Evolutionary conservation across 352 stramenopile genomes (phyloP).

Genomic region (Globisporangium nagaii): DNA sequence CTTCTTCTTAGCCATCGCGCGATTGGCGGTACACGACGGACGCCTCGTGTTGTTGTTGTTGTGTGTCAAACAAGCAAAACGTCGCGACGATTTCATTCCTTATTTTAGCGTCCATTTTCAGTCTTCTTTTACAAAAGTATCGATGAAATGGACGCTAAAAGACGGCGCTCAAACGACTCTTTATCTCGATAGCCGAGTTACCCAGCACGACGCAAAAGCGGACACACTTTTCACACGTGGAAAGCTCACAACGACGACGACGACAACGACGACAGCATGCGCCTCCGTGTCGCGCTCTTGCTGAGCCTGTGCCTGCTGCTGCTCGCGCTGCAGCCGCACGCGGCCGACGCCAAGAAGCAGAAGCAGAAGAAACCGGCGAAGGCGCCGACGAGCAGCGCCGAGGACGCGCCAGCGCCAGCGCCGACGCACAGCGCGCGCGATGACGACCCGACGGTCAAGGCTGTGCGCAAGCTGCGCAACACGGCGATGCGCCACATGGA

Average conservation of each 20-base stretch:
- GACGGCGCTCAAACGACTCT: no score
- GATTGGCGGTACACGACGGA: no score
- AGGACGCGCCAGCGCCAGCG: not conserved
- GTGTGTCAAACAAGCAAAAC: no score
- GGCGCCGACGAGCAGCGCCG: not conserved
- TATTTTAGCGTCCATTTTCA: no score
- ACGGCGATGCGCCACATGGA: constrained; percentile 74
- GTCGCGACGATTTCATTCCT: no score
- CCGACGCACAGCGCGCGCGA: constrained; percentile 9
- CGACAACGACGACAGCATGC: no score
- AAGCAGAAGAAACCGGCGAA: not conserved
- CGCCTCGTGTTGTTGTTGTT: not conserved
- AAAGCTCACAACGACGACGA: no score
- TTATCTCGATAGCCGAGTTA: no score
- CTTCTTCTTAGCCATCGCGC: constrained; percentile 55
- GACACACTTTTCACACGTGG: no score
- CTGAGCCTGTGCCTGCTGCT: constrained; percentile 17
- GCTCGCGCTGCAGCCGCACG: constrained; percentile 17
- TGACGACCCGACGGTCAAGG: constrained; percentile 50
- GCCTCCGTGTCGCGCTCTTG: constrained; percentile 3
- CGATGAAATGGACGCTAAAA: no score
- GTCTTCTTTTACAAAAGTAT: no score
- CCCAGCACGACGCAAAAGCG: no score
- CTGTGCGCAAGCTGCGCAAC: constrained; percentile 69
- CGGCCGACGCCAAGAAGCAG: constrained; percentile 6